Evolutionary conservation across 2,329 filamentous ascomycete genomes (phyloP), one percentile per base, ranked within the genome.

Genomic region (Teratosphaeria pseudoeucalypti): DNA sequence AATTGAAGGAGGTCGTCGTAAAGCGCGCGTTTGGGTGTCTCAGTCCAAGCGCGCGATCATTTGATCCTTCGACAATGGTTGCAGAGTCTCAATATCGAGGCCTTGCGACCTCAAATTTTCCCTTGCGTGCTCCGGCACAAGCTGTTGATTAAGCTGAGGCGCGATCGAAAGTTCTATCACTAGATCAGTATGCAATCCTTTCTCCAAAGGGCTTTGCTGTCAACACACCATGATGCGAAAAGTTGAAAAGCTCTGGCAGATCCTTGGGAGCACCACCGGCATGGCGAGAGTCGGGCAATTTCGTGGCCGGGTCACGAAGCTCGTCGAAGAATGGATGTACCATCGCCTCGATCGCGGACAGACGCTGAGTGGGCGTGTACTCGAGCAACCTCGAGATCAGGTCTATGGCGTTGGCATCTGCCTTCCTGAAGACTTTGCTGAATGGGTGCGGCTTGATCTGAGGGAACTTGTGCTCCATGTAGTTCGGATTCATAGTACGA

Each of bases 381-480:
- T 99, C 94, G 60, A 99, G 82, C 60, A 99, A 81, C 64, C 88
- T 87, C 58, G 91, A 94, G 73, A 99, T 97, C 69, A 99, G 80
- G 71, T 97, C 92, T 70, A 99, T 95, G 47, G 94, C 92, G 70
- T 90, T 92, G 34, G 85, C 82, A 67, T 96, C 90, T 59, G 94
- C 94, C 83, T 95, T 96, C 68, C 94, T 87, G 84, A 99, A 97
- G 59, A 99, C 94, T 84, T 97, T 97, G 79, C 89, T 95, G 82
- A 99, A 99, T 32, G 94, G 94, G 72, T 99, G 94, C 60, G 94
- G 94, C 81, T 99, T 99, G 80, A 99, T 99, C 77, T 99, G 94
- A 55, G 94, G 94, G 77, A 99, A 99, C 80, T 97, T 97, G 80
- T 99, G 94, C 79, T 99, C 94, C 94, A 99, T 99, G 78, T 99